Evolutionary conservation across 2,329 filamentous ascomycete species (phyloP).

Genomic region (Pestalotiopsis sp.): DNA sequence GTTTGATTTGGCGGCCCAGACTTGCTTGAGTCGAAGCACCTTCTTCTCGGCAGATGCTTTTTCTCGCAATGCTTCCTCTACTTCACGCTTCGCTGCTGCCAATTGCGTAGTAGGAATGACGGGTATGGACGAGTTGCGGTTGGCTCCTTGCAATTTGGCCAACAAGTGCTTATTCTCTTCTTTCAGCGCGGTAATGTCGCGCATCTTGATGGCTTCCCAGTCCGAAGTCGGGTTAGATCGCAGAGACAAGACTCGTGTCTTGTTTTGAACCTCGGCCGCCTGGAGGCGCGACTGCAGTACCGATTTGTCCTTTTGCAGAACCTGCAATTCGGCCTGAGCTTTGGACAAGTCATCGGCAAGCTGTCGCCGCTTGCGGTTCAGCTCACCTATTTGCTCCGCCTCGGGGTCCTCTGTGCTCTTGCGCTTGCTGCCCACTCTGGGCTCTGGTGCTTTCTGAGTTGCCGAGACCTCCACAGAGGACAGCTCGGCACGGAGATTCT

Average conservation of each 20-base stretch:
- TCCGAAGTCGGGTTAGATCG: slow-evolving; percentile 91
- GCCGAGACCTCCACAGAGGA: slow-evolving; percentile 59
- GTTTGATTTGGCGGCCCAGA: slow-evolving; percentile 86
- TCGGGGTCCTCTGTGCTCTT: slow-evolving; percentile 61
- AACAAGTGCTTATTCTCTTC: slow-evolving; percentile 86
- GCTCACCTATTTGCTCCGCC: slow-evolving; percentile 76
- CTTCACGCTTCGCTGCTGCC: slow-evolving; percentile 73
- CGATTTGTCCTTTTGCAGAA: slow-evolving; percentile 69
- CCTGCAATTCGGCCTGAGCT: slow-evolving; percentile 76
- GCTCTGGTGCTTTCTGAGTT: slow-evolving; percentile 36
- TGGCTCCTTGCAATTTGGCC: slow-evolving; percentile 64
- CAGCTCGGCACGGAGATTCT: slow-evolving; percentile 75
- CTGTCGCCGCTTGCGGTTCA: slow-evolving; percentile 85
- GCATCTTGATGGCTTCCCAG: slow-evolving; percentile 80
- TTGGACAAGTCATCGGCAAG: slow-evolving; percentile 34
- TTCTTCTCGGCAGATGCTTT: slow-evolving; percentile 79
- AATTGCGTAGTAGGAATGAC: slow-evolving; percentile 79
- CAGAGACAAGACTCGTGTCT: slow-evolving; percentile 82
- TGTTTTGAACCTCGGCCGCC: slow-evolving; percentile 65
- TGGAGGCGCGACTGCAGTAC: slow-evolving; percentile 77
- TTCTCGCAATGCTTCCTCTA: slow-evolving; percentile 71
- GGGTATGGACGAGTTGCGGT: slow-evolving; percentile 48
- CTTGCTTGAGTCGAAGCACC: slow-evolving; percentile 83
- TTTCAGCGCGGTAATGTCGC: slow-evolving; percentile 76
- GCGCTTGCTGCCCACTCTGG: slow-evolving; percentile 63